phyloP scores from a whole-genome alignment of 2,329 filamentous ascomycete species.

The Calonectria hawksworthii region DNA sequence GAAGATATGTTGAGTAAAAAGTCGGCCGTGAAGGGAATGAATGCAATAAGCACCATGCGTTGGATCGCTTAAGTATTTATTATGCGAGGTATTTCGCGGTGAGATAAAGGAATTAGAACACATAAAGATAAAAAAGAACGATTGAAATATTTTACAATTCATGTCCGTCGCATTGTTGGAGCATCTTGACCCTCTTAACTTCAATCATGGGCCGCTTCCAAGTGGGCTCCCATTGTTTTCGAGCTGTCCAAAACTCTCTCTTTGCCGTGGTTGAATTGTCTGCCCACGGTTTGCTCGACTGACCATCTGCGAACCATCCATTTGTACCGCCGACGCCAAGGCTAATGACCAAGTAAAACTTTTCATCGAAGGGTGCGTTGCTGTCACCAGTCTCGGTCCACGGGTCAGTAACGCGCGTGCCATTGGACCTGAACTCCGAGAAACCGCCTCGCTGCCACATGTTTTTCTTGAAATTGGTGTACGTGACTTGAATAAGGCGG shows the following conservation, averaged over 20 bases:
- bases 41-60: not conserved
- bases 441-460: slow-evolving; percentile 80
- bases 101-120: not conserved
- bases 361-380: slow-evolving; percentile 81
- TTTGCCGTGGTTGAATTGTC: slow-evolving; percentile 76
- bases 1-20: not conserved
- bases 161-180: slow-evolving; percentile 76
- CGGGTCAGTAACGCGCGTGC: slow-evolving; percentile 72
- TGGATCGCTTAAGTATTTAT: not conserved
- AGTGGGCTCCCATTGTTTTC: slow-evolving; percentile 76
- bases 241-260: slow-evolving; percentile 82
- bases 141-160: slow-evolving; percentile 54
- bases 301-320: slow-evolving; percentile 85
- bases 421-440: slow-evolving; percentile 73
- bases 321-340: slow-evolving; percentile 84
- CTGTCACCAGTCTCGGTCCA: slow-evolving; percentile 74
- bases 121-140: not conserved
- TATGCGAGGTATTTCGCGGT: not conserved
- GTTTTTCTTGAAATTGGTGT: slow-evolving; percentile 78
- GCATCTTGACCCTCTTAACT: slow-evolving; percentile 78
- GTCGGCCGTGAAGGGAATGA: not conserved
- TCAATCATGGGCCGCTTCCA: slow-evolving; percentile 79
- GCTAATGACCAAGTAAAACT: slow-evolving; percentile 83
- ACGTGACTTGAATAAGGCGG: slow-evolving; percentile 83
- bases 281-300: slow-evolving; percentile 83